These are phyloP conservation scores for Globisporangium recalcitrans DNA, from an alignment of 352 stramenopile genomes.

Conservation along the genomic window DNA sequence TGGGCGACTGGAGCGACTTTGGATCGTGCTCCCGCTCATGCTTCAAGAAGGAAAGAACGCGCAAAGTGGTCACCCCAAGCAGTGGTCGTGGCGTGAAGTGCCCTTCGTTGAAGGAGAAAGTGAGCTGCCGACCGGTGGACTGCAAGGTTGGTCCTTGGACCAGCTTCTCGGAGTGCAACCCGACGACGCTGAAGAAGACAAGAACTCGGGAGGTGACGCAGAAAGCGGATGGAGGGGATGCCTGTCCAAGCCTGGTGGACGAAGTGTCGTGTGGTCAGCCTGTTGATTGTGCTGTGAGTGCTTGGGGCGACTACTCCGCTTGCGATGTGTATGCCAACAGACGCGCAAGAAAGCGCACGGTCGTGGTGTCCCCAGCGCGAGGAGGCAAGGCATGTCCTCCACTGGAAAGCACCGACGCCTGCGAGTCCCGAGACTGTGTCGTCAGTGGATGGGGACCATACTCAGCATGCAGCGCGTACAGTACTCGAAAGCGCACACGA, in stretches of 20 bases:
- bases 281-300: constrained; percentile 49
- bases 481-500: constrained; percentile 38
- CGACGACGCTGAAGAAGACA: constrained; percentile 26
- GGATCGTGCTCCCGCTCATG: constrained; percentile 28
- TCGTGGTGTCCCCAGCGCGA: constrained; percentile 32
- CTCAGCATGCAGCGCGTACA: constrained; percentile 29
- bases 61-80: constrained; percentile 28
- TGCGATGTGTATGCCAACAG: constrained; percentile 33
- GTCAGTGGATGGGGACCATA: constrained; percentile 50
- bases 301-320: constrained; percentile 31
- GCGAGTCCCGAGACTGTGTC: constrained; percentile 37
- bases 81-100: constrained; percentile 33
- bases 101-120: constrained; percentile 27
- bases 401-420: constrained; percentile 30
- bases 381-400: constrained; percentile 35
- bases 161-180: constrained; percentile 35
- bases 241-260: constrained; percentile 32
- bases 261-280: constrained; percentile 23
- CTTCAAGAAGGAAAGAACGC: constrained; percentile 32
- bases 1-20: constrained; percentile 47
- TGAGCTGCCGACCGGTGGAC: constrained; percentile 37
- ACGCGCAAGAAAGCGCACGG: constrained; percentile 26
- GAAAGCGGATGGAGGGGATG: constrained; percentile 31
- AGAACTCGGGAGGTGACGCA: constrained; percentile 28
- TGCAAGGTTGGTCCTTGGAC: constrained; percentile 45